Evolutionary conservation across 148 eudicot genomes (phyloP), one percentile per base, ranked within the genome.

Genomic region (Dianthus caryophyllus): DNA sequence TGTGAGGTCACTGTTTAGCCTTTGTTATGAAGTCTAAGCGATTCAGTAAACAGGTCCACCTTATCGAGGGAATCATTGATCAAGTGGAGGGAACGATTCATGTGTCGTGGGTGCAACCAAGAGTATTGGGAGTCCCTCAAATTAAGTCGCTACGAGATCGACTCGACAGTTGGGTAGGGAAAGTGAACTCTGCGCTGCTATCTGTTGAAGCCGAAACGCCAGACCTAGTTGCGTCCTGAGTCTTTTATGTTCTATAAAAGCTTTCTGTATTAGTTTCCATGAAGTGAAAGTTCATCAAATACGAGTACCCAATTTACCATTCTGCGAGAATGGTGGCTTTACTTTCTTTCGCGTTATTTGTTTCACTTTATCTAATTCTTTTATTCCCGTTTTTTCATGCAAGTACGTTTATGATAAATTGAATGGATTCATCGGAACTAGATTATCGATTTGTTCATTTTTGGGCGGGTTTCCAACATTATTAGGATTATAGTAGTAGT

Each of bases 181-280:
- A 93, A 79, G 98, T 93, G 12, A 85, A 84, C 79, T 80, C 96
- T 7, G 84, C 98, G 57, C 78, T 93, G 80, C 57, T 85, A 66
- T 89, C 98, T 0, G 90, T 93, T 39, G 98, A 93, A 73, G 96
- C 98, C 10, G 98, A 93, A 71, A 89, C 96, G 33, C 98, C 96
- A 39, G 98, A 93, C 76, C 66, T 89, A 46, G 84, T 93, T 30
- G 84, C 91, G 21, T 78, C 88, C 1, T 91, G 68, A 81, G 31
- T 48, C 39, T 50, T 14, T 24, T 44, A 53, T 27, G 71, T 52
- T 10, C 30, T 66, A 9, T 38, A 49, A 5, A 36, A 46, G 70
- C 55, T 48, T 59, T 63, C 9, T 71, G 69, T 71, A 55, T 73
- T 75, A 66, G 65, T 70, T 75, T 59, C 69, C 16, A 57, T 1